Evolutionary conservation across 257 asterid species (phyloP).

Genomic region (Lavandula angustifolia): DNA sequence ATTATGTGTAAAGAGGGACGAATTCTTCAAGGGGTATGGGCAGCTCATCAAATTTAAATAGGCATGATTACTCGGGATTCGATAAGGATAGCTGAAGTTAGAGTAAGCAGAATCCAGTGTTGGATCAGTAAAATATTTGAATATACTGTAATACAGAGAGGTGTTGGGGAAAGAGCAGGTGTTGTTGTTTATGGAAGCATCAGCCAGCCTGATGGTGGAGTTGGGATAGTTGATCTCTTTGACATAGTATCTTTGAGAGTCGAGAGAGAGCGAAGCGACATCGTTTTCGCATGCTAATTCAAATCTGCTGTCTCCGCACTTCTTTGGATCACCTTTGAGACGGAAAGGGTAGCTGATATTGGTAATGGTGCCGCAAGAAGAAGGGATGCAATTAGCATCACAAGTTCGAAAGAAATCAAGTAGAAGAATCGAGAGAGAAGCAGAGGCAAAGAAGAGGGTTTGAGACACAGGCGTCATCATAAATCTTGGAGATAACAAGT

Average conservation of each 20-base stretch:
- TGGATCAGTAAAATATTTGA: too few species aligned
- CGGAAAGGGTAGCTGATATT: slow-evolving; percentile 48
- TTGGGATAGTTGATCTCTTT: slow-evolving; percentile 33
- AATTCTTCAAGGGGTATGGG: not conserved
- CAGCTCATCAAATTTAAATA: too few species aligned
- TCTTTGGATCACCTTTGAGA: slow-evolving; percentile 39
- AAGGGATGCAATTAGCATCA: slow-evolving; percentile 30
- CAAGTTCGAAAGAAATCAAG: slow-evolving; percentile 7
- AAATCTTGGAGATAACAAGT: too few species aligned
- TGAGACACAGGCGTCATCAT: too few species aligned
- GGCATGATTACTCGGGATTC: too few species aligned
- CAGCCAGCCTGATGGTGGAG: slow-evolving; percentile 35
- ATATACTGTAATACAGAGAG: too few species aligned
- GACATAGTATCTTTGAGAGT: slow-evolving; percentile 30
- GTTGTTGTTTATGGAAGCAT: slow-evolving; percentile 15
- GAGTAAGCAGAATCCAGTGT: too few species aligned
- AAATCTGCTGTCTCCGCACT: slow-evolving; percentile 44
- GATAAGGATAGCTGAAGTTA: too few species aligned
- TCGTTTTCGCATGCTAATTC: slow-evolving; percentile 40
- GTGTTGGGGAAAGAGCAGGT: slow-evolving; percentile 19
- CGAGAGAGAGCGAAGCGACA: slow-evolving; percentile 19
- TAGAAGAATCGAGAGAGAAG: not conserved
- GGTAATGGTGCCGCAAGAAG: slow-evolving; percentile 43
- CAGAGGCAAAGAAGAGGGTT: too few species aligned
- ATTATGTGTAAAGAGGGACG: not conserved